These are phyloP conservation scores for Houttuynia cordata DNA, from an alignment of 164 flowering plant genomes.

Conservation along the genomic window DNA sequence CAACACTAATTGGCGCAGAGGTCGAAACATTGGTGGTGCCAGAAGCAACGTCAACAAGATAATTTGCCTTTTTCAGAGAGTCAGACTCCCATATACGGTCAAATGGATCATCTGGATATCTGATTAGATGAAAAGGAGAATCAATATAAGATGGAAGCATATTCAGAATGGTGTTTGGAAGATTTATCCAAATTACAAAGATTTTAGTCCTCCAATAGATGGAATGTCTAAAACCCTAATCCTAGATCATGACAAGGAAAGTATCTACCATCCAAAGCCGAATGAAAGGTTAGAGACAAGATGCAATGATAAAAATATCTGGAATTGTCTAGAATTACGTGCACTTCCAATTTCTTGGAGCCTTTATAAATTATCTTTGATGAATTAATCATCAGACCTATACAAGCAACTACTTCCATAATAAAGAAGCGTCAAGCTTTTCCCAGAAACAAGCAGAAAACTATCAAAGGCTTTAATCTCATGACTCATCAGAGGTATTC, in stretches of 20 bases:
- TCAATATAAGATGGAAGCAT: background rate
- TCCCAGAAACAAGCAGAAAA: background rate
- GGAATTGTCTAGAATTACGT: conserved; percentile 6
- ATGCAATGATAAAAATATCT: background rate
- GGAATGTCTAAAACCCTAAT: background rate
- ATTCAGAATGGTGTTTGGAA: background rate
- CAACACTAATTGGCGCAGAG: conserved; percentile 39
- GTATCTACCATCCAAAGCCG: too few relatives aligned
- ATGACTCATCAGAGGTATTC: background rate
- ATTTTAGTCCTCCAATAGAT: background rate
- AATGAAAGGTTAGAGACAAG: too few relatives aligned
- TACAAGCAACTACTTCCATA: background rate
- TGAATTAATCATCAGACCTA: background rate
- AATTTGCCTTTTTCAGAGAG: conserved; percentile 71
- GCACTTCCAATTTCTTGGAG: background rate
- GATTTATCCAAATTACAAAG: too few relatives aligned
- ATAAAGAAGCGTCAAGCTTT: too few relatives aligned
- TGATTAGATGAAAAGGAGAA: conserved; percentile 16
- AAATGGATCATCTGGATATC: conserved; percentile 98
- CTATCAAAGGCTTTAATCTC: background rate
- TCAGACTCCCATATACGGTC: conserved; percentile 97
- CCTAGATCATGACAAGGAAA: background rate
- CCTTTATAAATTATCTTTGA: background rate
- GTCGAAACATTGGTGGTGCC: conserved; percentile 84
- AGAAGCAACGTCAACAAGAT: conserved; percentile 90